These are phyloP conservation scores for Exophiala xenobiotica DNA, from an alignment of 2,329 filamentous ascomycete genomes.

Conservation along the genomic window DNA sequence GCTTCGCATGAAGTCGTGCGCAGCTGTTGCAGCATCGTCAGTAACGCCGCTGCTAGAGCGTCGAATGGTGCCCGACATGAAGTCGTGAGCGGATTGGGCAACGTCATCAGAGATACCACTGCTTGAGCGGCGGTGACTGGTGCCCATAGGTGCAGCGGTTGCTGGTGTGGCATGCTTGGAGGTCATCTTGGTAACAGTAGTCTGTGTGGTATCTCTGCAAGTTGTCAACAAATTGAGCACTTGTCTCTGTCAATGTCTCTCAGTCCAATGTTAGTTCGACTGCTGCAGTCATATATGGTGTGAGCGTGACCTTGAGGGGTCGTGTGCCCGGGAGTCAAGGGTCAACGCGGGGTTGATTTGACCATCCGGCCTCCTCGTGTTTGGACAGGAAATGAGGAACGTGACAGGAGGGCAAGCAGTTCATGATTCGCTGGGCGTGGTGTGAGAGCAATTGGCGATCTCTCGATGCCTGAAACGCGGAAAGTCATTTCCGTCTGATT, in stretches of 20 bases:
- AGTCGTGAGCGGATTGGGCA: conserved; percentile 23
- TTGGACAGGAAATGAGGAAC: neutral
- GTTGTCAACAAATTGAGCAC: neutral
- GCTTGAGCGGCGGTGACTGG: conserved; percentile 19
- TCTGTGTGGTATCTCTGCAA: neutral
- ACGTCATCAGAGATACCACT: conserved; percentile 24
- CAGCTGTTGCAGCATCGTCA: conserved; percentile 19
- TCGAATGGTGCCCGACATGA: conserved; percentile 22
- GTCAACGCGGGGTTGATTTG: neutral
- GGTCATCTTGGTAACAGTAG: neutral
- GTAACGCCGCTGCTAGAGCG: conserved; percentile 23
- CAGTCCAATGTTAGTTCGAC: neutral
- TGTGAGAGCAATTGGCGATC: neutral
- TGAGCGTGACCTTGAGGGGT: neutral
- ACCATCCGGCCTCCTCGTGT: neutral
- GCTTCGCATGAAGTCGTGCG: conserved; percentile 16
- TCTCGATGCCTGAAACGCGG: neutral
- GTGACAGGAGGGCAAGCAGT: neutral
- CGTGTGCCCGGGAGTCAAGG: neutral
- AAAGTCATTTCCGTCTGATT: too few species aligned
- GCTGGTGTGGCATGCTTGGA: conserved; percentile 11
- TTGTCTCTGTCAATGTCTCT: neutral
- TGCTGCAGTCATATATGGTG: neutral
- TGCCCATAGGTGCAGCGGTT: conserved; percentile 11
- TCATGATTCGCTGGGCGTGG: neutral